Evolutionary conservation across 257 asterid genomes (phyloP).

Genomic region (Nemophila menziesii): DNA sequence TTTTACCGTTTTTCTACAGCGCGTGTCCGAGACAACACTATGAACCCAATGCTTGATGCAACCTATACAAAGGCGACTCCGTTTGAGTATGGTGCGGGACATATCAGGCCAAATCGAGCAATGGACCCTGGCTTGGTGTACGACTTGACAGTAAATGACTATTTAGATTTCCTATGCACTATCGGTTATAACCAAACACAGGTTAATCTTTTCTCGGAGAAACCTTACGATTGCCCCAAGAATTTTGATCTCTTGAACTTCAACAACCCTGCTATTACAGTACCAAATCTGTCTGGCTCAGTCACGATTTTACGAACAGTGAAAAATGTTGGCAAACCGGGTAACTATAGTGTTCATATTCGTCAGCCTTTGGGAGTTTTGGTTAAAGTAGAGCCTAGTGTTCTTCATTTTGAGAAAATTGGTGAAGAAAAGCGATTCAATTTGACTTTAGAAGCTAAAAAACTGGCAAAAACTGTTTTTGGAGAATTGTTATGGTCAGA

Average conservation of each 20-base stretch:
- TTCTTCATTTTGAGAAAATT: slow-evolving; percentile 18
- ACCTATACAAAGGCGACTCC: slow-evolving; percentile 19
- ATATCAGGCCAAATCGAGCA: slow-evolving; percentile 48
- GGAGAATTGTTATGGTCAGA: slow-evolving; percentile 56
- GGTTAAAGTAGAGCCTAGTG: slow-evolving; percentile 21
- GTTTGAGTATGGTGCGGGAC: slow-evolving; percentile 43
- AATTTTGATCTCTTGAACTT: slow-evolving; percentile 19
- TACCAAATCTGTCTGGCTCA: slow-evolving; percentile 4
- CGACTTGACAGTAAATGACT: slow-evolving; percentile 31
- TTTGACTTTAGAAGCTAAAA: slow-evolving; percentile 16
- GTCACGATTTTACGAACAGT: slow-evolving; percentile 26
- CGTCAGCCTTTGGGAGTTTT: slow-evolving; percentile 23
- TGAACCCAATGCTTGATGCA: slow-evolving; percentile 14
- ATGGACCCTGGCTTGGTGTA: slow-evolving; percentile 55
- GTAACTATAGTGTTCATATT: slow-evolving; percentile 20
- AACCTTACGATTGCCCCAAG: slow-evolving; percentile 24
- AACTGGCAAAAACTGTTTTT: background rate
- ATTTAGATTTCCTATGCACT: slow-evolving; percentile 48
- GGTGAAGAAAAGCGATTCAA: slow-evolving; percentile 42
- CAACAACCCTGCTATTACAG: slow-evolving; percentile 46
- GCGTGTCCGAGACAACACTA: slow-evolving; percentile 39
- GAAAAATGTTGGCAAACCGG: slow-evolving; percentile 45
- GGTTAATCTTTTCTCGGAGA: slow-evolving; percentile 6
- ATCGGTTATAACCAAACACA: slow-evolving; percentile 30
- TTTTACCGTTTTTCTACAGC: slow-evolving; percentile 17